Evolutionary conservation across 2,329 filamentous ascomycete genomes (phyloP), one percentile per base, ranked within the genome.

Genomic region (Talaromyces marneffei): DNA sequence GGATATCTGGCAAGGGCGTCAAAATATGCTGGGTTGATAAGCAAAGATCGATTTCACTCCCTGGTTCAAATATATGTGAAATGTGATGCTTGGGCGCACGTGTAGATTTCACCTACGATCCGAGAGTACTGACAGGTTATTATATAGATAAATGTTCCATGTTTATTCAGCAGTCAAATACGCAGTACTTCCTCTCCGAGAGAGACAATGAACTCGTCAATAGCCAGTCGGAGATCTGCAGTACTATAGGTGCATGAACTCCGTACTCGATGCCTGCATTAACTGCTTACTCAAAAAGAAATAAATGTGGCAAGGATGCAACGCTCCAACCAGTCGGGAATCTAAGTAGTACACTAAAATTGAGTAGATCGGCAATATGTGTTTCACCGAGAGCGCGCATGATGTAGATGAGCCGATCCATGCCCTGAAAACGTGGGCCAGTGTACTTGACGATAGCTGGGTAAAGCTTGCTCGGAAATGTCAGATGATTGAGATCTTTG

Each of bases 221-320:
- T 57, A 57, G 39, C 27, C 35, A 25, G 6, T 57, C 54, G 54
- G 54, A 57, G 54, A 57, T 57, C 39, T 44, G 37, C 54, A 14
- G 25, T 18, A 29, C 3, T 48, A 29, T 29, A 12, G 7, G 16
- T 9, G 18, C n/a, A 12, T 31, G 46, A 18, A 50, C 25, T 31
- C 46, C 27, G 46, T 50, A 6, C 46, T 31, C 27, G 46, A 31
- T 12, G 9, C 27, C 27, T 37, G 39, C 25, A 20, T 25, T 10
- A 40, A 31, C 14, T n/a, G n/a, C 12, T 8, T n/a, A 7, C 23
- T 42, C 23, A 14, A 10, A 9, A 3, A 27, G 27, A 14, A n/a
- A 31, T 23, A 14, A 16, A 5, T 7, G 12, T 12, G 25, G 20
- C 18, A 54, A 16, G 20, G 9, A 25, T 39, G 20, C 31, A 39